Evolutionary conservation across 2,329 filamentous ascomycete species (phyloP).

Genomic region (Paradendryphiella salina): DNA sequence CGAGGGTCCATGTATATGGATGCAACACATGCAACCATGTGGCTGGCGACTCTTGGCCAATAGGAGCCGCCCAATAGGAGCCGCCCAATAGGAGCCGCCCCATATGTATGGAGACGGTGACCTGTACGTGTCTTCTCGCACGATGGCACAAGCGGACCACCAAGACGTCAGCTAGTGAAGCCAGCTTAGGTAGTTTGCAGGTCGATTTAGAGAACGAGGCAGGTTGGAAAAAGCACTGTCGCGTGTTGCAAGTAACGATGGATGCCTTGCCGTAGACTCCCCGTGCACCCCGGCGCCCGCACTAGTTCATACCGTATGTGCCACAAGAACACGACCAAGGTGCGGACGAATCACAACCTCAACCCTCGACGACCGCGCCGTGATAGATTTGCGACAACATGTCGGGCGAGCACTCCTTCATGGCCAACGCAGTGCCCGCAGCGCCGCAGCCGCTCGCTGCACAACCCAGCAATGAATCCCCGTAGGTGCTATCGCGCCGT

Average conservation of each 20-base stretch:
- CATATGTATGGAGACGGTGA: background rate
- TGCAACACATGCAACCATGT: background rate
- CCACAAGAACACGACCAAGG: slow-evolving; percentile 11
- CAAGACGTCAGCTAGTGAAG: background rate
- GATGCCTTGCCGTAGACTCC: slow-evolving; percentile 12
- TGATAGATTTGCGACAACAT: slow-evolving; percentile 26
- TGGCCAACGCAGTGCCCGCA: slow-evolving; percentile 37
- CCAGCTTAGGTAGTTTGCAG: slow-evolving; percentile 2
- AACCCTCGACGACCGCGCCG: slow-evolving; percentile 18
- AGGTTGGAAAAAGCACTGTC: slow-evolving; percentile 7
- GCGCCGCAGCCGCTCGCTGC: slow-evolving; percentile 39
- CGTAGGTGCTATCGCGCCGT: slow-evolving; percentile 35
- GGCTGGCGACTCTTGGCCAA: background rate
- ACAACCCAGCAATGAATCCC: slow-evolving; percentile 38
- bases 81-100: no score
- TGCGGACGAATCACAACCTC: slow-evolving; percentile 24
- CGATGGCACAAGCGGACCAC: background rate
- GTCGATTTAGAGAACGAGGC: background rate
- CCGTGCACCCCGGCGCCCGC: slow-evolving; percentile 14
- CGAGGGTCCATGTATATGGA: background rate
- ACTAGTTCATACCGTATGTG: slow-evolving; percentile 11
- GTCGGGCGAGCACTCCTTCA: slow-evolving; percentile 48
- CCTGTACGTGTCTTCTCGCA: background rate
- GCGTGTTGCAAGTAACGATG: slow-evolving; percentile 7
- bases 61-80: no score